Evolutionary conservation across 208 protist species (phyloP), one percentile per base, ranked within the genome.

Genomic region (Eutreptiella sp.): DNA sequence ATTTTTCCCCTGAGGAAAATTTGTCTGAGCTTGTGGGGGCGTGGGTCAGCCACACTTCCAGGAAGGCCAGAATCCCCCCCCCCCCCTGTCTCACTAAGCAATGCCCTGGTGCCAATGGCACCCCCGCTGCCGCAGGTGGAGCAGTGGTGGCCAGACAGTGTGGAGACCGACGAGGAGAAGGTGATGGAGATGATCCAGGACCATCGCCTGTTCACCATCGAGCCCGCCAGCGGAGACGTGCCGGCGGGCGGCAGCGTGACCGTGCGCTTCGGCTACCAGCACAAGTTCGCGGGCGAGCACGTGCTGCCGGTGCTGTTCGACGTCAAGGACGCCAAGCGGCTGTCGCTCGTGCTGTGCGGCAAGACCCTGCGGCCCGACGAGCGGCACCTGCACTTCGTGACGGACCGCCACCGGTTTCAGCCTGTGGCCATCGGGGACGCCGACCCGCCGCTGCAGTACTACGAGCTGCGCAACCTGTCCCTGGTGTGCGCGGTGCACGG

Each of bases 361-460:
- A 78, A 80, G 57, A 94, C 89, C 28, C 68, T 92, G 53, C 57
- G 59, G 36, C 28, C 31, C 3, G 68, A 76, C 35, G 69, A 87
- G 39, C 59, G 60, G 27, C 66, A 60, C 54, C 47, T 93, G n/a
- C 68, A 78, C 38, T 72, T 88, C 28, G 75, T 82, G 36, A 69
- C 72, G 35, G 53, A 60, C 19, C 48, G 66, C 9, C 83, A 88
- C 66, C 53, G 70, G 32, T 66, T 94, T 31, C 66, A 77, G 24
- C 80, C 88, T 9, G 81, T 92, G n/a, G 80, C 84, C 1, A 74
- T 94, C 5, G 88, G 88, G 11, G 85, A 90, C 35, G 53, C 83
- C 46, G 72, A 85, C 66, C 85, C 86, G 54, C 86, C 84, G 45
- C 63, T 88, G 73, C 86, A 92, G 54, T 75, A 54, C 57, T 54